Evolutionary conservation across 2,329 filamentous ascomycete genomes (phyloP).

Genomic region (Calonectria henricotiae): DNA sequence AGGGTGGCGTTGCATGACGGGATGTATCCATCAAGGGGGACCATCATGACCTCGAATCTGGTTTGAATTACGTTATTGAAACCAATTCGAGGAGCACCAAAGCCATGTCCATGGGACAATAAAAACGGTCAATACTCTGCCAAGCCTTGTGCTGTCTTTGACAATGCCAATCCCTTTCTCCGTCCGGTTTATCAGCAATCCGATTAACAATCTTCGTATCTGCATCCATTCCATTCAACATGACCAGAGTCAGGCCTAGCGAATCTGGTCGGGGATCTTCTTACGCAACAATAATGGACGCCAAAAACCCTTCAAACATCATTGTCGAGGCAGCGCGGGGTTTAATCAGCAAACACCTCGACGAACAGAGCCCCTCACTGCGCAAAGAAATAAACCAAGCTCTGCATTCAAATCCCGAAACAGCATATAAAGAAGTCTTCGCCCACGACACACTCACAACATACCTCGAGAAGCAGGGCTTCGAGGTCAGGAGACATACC

Average conservation of each 20-base stretch:
- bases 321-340: neutral
- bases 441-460: slow-evolving; percentile 35
- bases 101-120: too few relatives aligned
- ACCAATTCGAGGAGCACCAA: neutral
- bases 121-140: slow-evolving; percentile 8
- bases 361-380: slow-evolving; percentile 18
- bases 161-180: neutral
- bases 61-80: slow-evolving; percentile 20
- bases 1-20: slow-evolving; percentile 9
- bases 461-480: slow-evolving; percentile 36
- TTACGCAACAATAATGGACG: slow-evolving; percentile 5
- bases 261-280: neutral
- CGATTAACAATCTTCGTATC: neutral
- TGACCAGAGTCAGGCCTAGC: neutral
- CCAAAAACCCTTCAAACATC: slow-evolving; percentile 4
- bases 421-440: slow-evolving; percentile 36
- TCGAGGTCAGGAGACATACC: slow-evolving; percentile 32
- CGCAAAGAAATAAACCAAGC: slow-evolving; percentile 26
- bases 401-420: slow-evolving; percentile 39
- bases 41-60: neutral
- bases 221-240: neutral
- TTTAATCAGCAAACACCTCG: slow-evolving; percentile 16
- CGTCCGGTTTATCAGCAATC: neutral
- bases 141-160: neutral
- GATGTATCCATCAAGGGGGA: neutral